Base-by-base conservation (phyloP, 805 yeast genomes). In the Saccharomyces jurei region DNA sequence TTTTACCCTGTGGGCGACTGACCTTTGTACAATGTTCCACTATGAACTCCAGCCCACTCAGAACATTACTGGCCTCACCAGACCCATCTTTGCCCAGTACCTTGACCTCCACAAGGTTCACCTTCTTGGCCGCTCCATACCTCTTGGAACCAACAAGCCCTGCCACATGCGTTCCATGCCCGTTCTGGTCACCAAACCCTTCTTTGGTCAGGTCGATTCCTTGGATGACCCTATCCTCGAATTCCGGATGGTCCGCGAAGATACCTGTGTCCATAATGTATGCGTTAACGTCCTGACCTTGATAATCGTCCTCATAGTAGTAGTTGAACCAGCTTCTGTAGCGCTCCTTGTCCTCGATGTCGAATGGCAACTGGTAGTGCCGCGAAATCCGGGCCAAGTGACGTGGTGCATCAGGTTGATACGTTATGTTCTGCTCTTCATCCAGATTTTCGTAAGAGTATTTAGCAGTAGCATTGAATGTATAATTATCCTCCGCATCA, bases 121-220 rank as follows among this genome's bases (percentile, higher is more conserved):
- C 81, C 46, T 79, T 70, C 67, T 91, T 90, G 17, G 96, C 89
- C 2, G 89, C 94, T 6, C 97, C 97, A 71, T 75, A 90, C 2
- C 83, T 81, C 52, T 72, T 76, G 1, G 96, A 87, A 0, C 92
- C 96, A 53, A 89, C 79, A 11, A 89, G 73, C 2, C 97, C 97
- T 0, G 97, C 96, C 50, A 91, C 95, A 69, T 90, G 97, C 0
- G 97, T 89, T 0, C 96, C 97, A 68, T 90, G 97, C 0, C 97
- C 97, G 54, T 64, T 84, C 9, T 71, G 71, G 66, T 91, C 97
- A 6, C 87, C 89, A 0, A 74, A 64, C 0, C 82, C 81, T 59
- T 81, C 85, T 1, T 72, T 74, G 0, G 89, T 83, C 55, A 83
- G 80, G 62, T 85, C 87, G 6, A 74, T 77, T 0, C 91, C 91